Base-by-base conservation (phyloP, 306 rosid species). In the Cucumis melo region DNA sequence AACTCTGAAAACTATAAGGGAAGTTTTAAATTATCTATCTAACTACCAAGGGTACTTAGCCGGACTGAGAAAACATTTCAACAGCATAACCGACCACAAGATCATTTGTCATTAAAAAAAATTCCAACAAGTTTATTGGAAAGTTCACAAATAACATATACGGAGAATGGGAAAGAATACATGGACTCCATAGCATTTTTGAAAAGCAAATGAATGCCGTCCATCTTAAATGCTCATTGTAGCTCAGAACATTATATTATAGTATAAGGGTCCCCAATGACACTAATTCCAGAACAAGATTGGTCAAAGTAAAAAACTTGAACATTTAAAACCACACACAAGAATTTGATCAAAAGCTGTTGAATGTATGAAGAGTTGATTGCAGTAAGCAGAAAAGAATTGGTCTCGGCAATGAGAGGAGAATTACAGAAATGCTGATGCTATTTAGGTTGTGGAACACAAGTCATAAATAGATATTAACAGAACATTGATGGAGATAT, bases 401-500 rank as follows among this genome's bases (percentile, higher is more conserved):
- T 15, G 16, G 6, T 41, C 20, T 63, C 16, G 44, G 46, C 46
- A 63, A 34, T 63, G 70, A 63, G 23, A 64, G 71, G 16, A 63
- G 36, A 63, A 63, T 34, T 19, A 7, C 24, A 34, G 17, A 64
- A 64, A 64, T 4, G 46, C 46, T 3, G 48, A 64, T 36, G 46
- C 46, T 8, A 64, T 34, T 36, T 1, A 64, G 46, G 23, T 3
- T 64, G 71, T n/a, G 16, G 6, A 17, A 17, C 20, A 36, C 24
- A 36, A 17, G 46, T 65, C 39, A 65, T 19, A 19, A 11, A 38
- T 17, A 42, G 54, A 14, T 46, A 44, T 55, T 63, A 85, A 83
- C 60, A 57, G n/a, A 59, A 68, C 39, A 54, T 7, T 67, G 38
- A 77, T 23, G 70, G 80, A 65, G 78, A 67, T 57, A 76, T 21